A percentile compares a stretch with the other conserved stretches of the same genome.
Evolutionary conservation across 495 filamentous ascomycete genomes (phyloP).

Genomic region (Rostrohypoxylon terebratum): DNA sequence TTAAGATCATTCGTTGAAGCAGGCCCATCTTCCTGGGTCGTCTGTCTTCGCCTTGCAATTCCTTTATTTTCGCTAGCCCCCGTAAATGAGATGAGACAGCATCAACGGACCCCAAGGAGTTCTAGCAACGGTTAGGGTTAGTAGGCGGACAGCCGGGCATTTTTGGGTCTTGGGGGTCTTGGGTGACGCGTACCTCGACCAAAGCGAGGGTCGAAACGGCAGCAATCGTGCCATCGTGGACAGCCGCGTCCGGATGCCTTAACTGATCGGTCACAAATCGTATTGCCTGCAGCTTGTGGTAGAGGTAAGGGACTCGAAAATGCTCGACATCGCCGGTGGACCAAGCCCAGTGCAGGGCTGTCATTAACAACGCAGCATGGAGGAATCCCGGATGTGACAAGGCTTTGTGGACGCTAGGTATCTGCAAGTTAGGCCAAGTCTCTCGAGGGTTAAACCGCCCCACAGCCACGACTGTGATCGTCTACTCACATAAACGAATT

Average conservation of each 20-base stretch:
- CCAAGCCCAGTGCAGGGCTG: slow-evolving; percentile 52
- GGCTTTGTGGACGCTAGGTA: slow-evolving; percentile 48
- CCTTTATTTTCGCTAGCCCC: slow-evolving; percentile 48
- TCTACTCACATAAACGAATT: slow-evolving; percentile 50
- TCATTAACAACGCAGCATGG: slow-evolving; percentile 50
- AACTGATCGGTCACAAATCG: slow-evolving; percentile 55
- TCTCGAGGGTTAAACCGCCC: slow-evolving; percentile 25
- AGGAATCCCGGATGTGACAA: slow-evolving; percentile 53
- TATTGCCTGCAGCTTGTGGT: slow-evolving; percentile 52
- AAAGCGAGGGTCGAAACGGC: slow-evolving; percentile 54
- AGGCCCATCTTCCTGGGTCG: slow-evolving; percentile 46
- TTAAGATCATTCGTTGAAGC: slow-evolving; percentile 49
- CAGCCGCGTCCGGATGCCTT: slow-evolving; percentile 42
- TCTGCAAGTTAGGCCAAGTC: slow-evolving; percentile 29
- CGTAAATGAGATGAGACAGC: slow-evolving; percentile 48
- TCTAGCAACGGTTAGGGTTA: slow-evolving; percentile 34
- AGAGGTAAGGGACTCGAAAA: slow-evolving; percentile 50
- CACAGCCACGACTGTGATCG: slow-evolving; percentile 14
- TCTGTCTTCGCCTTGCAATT: slow-evolving; percentile 44
- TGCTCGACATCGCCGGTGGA: slow-evolving; percentile 50
- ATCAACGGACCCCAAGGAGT: slow-evolving; percentile 47
- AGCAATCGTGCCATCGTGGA: slow-evolving; percentile 52
- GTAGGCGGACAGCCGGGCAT: slow-evolving; percentile 25
- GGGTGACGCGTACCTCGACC: slow-evolving; percentile 51
- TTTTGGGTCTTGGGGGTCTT: background rate